These are phyloP conservation scores for Orbilia brochopaga DNA, from an alignment of 2,329 filamentous ascomycete species.

Conservation along the genomic window DNA sequence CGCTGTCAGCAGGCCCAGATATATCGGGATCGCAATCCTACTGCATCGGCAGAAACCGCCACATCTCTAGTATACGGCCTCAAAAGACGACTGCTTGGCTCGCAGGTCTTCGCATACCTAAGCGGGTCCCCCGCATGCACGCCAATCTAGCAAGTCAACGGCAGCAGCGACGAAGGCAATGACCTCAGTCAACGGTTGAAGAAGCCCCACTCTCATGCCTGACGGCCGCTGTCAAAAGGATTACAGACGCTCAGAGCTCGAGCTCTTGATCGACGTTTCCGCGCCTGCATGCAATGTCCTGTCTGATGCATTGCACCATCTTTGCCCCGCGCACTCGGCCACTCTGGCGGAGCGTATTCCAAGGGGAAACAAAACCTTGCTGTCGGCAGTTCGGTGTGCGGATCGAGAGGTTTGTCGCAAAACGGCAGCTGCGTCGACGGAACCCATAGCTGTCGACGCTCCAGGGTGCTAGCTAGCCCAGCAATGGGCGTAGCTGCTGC, in stretches of 20 bases:
- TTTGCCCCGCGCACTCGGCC: conserved; percentile 40
- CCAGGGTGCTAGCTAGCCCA: conserved; percentile 16
- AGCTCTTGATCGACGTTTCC: conserved; percentile 21
- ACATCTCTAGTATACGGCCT: neutral
- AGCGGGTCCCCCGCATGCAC: conserved; percentile 1
- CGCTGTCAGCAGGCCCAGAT: conserved; percentile 19
- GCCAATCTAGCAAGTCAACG: neutral
- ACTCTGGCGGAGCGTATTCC: conserved; percentile 32
- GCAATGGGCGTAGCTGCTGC: conserved; percentile 28
- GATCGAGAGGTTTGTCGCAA: conserved; percentile 24
- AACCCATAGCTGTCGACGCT: neutral
- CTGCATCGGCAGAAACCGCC: conserved; percentile 7
- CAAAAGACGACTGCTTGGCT: neutral
- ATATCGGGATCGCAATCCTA: conserved; percentile 7
- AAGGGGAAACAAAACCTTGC: conserved; percentile 26
- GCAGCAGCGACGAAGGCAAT: neutral
- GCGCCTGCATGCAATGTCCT: conserved; percentile 18
- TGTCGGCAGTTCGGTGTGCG: conserved; percentile 10
- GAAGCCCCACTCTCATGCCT: neutral
- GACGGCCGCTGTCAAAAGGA: conserved; percentile 3
- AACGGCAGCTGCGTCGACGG: neutral
- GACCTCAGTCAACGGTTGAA: neutral
- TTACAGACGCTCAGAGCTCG: conserved; percentile 32
- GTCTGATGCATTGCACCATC: conserved; percentile 32
- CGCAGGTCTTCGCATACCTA: too few species aligned